Evolutionary conservation across 495 filamentous ascomycete species (phyloP).

Genomic region (Penicillium lividum): DNA sequence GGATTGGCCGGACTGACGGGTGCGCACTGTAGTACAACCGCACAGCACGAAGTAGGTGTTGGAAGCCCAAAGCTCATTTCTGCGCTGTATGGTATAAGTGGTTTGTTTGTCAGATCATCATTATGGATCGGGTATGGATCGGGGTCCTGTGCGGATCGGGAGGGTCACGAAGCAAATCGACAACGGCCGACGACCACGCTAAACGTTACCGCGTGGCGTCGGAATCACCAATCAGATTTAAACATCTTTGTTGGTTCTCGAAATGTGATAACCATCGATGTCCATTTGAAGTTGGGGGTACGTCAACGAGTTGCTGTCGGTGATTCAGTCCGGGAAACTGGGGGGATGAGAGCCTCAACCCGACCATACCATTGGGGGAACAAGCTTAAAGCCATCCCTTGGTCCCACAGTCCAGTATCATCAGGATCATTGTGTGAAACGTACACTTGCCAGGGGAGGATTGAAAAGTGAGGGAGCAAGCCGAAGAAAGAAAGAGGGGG

Average conservation of each 20-base stretch:
- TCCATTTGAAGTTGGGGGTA: not conserved
- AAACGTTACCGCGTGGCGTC: conserved; percentile 2
- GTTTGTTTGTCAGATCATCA: conserved; percentile 12
- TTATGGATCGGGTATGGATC: conserved; percentile 9
- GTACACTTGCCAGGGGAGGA: not conserved
- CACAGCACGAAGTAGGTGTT: not conserved
- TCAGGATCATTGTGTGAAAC: not conserved
- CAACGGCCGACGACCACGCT: not conserved
- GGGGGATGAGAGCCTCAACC: conserved; percentile 3
- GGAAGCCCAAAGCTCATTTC: not conserved
- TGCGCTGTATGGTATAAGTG: not conserved
- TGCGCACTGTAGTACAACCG: not conserved
- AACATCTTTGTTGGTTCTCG: not conserved
- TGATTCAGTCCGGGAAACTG: not conserved
- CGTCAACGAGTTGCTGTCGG: not conserved
- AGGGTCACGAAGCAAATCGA: conserved; percentile 18
- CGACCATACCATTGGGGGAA: conserved; percentile 10
- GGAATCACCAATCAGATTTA: conserved; percentile 1
- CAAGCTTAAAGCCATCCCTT: not conserved
- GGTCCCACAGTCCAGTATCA: not conserved
- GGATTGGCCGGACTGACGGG: not conserved
- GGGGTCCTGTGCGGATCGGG: conserved; percentile 18
- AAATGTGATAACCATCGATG: not conserved
- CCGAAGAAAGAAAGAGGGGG: conserved; percentile 32
- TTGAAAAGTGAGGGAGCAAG: not conserved